phyloP scores from a whole-genome alignment of 1,284 basidiomycete genomes.

The Lignosus rhinocerotis region DNA sequence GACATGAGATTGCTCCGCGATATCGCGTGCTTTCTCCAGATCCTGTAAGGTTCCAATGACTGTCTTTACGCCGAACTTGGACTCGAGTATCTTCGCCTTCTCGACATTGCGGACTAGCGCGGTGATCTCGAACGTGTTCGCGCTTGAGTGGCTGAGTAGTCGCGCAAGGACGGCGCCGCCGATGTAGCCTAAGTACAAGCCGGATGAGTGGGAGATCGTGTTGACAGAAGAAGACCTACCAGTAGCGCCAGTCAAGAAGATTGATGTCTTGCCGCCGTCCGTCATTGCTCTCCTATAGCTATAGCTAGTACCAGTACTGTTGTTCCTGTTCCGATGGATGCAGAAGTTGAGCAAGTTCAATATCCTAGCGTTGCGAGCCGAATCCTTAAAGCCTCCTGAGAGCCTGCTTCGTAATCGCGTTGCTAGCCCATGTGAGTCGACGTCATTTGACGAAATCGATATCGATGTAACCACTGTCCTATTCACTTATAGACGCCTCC shows the following conservation, averaged over 20 bases:
- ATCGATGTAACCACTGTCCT: too few relatives aligned
- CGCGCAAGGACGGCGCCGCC: slow-evolving; percentile 25
- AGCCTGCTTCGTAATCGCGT: too few relatives aligned
- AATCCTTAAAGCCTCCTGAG: too few relatives aligned
- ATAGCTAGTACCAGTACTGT: too few relatives aligned
- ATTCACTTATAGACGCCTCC: too few relatives aligned
- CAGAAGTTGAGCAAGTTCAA: too few relatives aligned
- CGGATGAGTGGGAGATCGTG: neutral
- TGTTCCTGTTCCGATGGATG: too few relatives aligned
- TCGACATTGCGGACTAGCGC: slow-evolving; percentile 21
- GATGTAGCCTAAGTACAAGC: slow-evolving; percentile 26
- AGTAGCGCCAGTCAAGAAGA: neutral
- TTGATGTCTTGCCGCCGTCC: neutral
- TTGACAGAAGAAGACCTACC: neutral
- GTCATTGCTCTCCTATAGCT: too few relatives aligned
- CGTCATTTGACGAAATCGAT: too few relatives aligned
- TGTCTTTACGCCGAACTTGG: slow-evolving; percentile 23
- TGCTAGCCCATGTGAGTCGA: too few relatives aligned
- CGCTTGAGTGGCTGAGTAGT: slow-evolving; percentile 20
- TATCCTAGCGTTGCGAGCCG: too few relatives aligned
- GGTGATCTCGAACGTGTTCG: slow-evolving; percentile 20
- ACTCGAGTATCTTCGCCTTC: slow-evolving; percentile 28
- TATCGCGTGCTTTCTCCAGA: slow-evolving; percentile 13
- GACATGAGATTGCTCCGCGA: slow-evolving; percentile 22
- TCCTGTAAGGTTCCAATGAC: slow-evolving; percentile 24